These are phyloP conservation scores for Tylopilus sp. DNA, from an alignment of 1,284 basidiomycete genomes.

Conservation along the genomic window DNA sequence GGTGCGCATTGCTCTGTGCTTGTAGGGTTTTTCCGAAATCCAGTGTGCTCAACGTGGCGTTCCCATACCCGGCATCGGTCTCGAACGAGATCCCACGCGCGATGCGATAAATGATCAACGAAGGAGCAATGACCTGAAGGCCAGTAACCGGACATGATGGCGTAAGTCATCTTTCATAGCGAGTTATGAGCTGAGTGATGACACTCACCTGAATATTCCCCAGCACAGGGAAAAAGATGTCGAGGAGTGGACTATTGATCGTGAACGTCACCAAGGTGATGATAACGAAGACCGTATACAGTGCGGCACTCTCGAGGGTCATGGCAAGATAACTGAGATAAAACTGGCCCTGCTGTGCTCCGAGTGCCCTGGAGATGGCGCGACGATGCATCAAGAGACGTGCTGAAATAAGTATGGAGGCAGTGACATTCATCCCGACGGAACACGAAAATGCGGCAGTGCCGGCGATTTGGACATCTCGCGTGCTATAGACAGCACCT, in stretches of 20 bases:
- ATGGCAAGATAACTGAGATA: conserved; percentile 36
- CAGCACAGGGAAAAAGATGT: conserved; percentile 31
- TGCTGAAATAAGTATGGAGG: conserved; percentile 25
- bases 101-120: conserved; percentile 36
- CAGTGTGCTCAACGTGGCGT: conserved; percentile 7
- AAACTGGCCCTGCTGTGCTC: conserved; percentile 22
- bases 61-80: conserved; percentile 14
- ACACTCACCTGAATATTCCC: conserved; percentile 33
- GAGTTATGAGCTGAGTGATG: not conserved
- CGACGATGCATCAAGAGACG: conserved; percentile 31
- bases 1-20: no score
- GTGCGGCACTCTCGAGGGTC: conserved; percentile 37
- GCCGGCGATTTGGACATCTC: conserved; percentile 27
- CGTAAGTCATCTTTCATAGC: no score
- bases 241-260: conserved; percentile 27
- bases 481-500: conserved; percentile 19
- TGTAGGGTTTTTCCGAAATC: no score
- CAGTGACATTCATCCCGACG: conserved; percentile 23
- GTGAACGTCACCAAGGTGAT: conserved; percentile 22
- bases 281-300: conserved; percentile 31
- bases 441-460: conserved; percentile 29
- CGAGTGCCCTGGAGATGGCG: conserved; percentile 16
- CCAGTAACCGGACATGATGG: no score
- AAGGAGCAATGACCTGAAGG: conserved; percentile 21
- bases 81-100: conserved; percentile 25